Evolutionary conservation across 1,139 yeast genomes (phyloP), one percentile per base, ranked within the genome.

Genomic region (Taphrina pruni): DNA sequence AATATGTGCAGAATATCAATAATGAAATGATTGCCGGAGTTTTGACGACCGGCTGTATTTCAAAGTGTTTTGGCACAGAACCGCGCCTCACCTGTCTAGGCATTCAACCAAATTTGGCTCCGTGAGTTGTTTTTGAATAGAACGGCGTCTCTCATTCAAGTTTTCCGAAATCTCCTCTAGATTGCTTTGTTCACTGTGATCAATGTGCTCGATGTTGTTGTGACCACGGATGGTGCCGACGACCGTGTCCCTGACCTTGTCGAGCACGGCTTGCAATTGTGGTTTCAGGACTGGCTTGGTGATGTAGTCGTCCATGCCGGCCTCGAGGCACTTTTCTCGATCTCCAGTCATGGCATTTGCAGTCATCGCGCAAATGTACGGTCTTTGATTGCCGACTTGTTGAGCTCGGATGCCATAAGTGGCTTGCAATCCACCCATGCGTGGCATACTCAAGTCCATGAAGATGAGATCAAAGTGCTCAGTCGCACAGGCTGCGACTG

Each of bases 301-400:
- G 74, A 93, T 82, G 77, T 93, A 93, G 21, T 95, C 94, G 74
- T 88, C 83, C 97, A 93, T 93, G 6, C 98, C 98, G 38, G 88
- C 87, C 36, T 85, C 88, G 65, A 90, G 76, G 78, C 98, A 93
- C 71, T 87, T 96, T 73, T 88, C 88, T 65, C 89, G 90, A 76
- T 93, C 93, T 66, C 94, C 88, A 72, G 89, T 90, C 78, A 93
- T 97, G 0, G 97, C 97, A 81, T 89, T 93, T 0, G 98, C 98
- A 0, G 97, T 92, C 70, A 93, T 85, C 0, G 97, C 98, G 61
- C 93, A 94, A 71, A 93, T 90, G 43, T 41, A 60, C 5, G 69
- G 61, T 17, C 52, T 45, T 38, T 41, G 43, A 6, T 45, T 55
- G 32, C 26, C 39, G 46, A 35, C 20, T 43, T 66, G 60, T n/a